Evolutionary conservation across 2,329 filamentous ascomycete genomes (phyloP).

Genomic region (Whalleya microplaca): DNA sequence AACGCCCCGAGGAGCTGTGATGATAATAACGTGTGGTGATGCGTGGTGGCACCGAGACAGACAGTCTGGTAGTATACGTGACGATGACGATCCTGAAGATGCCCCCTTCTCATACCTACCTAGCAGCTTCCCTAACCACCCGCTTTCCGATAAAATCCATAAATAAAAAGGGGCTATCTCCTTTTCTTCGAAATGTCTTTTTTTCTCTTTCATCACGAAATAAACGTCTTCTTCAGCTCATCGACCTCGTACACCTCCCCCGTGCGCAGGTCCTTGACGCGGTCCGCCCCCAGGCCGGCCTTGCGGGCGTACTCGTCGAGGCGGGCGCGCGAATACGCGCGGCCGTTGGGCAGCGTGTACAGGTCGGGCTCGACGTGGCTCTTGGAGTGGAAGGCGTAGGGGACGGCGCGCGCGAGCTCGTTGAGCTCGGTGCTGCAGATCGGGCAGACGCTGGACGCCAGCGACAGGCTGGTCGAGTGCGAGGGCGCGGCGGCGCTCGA

Average conservation of each 20-base stretch:
- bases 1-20: too few relatives aligned
- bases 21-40: too few relatives aligned
- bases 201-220: slow-evolving; percentile 68
- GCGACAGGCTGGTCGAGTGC: slow-evolving; percentile 60
- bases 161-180: too few relatives aligned
- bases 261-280: slow-evolving; percentile 79
- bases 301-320: slow-evolving; percentile 80
- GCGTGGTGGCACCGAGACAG: too few relatives aligned
- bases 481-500: slow-evolving; percentile 33
- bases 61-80: too few relatives aligned
- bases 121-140: too few relatives aligned
- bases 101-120: too few relatives aligned
- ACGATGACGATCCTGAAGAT: too few relatives aligned
- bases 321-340: slow-evolving; percentile 78
- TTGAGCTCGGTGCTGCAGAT: slow-evolving; percentile 97
- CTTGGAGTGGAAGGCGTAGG: slow-evolving; percentile 94
- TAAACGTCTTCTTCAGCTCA: slow-evolving; percentile 84
- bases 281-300: slow-evolving; percentile 67
- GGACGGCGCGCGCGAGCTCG: slow-evolving; percentile 83
- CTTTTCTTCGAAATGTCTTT: too few relatives aligned
- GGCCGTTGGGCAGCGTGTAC: slow-evolving; percentile 82
- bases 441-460: slow-evolving; percentile 73
- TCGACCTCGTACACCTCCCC: slow-evolving; percentile 66
- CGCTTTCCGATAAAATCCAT: too few relatives aligned
- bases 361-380: slow-evolving; percentile 89